Conservation (phyloP, 768 basidiomycete species). For the Kwoniella dendrophila region DNA sequence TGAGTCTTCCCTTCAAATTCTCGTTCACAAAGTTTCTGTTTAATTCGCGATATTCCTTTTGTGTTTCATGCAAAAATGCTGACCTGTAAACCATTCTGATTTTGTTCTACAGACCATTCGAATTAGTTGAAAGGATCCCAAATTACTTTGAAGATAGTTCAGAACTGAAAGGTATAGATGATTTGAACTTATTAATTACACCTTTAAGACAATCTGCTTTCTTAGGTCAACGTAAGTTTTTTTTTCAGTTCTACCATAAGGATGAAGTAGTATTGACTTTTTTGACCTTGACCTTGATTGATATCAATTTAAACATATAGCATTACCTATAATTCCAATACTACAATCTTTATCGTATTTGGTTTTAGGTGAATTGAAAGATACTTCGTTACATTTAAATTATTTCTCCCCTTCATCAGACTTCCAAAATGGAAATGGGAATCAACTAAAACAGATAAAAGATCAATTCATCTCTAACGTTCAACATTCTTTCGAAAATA, state of each 20-base stretch:
- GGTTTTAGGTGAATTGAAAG: constrained; percentile 25
- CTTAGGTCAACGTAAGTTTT: constrained; percentile 25
- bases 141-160: constrained; percentile 32
- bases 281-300: not conserved
- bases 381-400: constrained; percentile 6
- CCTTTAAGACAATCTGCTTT: constrained; percentile 30
- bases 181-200: constrained; percentile 26
- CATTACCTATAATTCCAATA: constrained; percentile 19
- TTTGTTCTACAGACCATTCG: constrained; percentile 3
- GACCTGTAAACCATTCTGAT: not conserved
- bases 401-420: not conserved
- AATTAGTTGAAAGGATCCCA: constrained; percentile 20
- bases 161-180: constrained; percentile 33
- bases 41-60: not conserved
- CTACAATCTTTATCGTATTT: constrained; percentile 26
- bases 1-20: constrained; percentile 12
- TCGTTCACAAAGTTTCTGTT: not conserved
- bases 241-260: not conserved
- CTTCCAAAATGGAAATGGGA: too few species aligned
- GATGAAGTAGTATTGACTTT: not conserved
- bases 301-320: constrained; percentile 2
- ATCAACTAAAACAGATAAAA: not conserved
- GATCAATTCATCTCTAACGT: too few species aligned
- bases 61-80: not conserved
- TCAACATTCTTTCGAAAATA: too few species aligned